Evolutionary conservation across 164 flowering plant species (phyloP), one percentile per base, ranked within the genome.

Genomic region (Vitis cinerea): DNA sequence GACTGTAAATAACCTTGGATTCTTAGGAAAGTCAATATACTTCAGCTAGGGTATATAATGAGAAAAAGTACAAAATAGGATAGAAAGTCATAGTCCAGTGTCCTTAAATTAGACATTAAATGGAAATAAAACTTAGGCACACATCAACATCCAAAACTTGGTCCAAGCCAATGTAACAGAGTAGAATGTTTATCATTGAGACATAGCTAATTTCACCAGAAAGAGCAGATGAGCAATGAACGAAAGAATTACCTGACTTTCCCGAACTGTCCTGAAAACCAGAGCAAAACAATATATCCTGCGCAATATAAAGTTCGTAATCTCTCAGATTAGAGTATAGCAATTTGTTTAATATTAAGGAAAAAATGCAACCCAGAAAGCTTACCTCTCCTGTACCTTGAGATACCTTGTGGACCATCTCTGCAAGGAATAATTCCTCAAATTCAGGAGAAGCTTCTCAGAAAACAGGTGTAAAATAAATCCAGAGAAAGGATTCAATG

Each of bases 231-330:
- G 31, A 63, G 23, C 55, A 55, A n/a, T 19, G 10, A 16, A 53
- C 44, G 14, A n/a, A 64, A 30, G n/a, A 64, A 17, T 63, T 80
- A 88, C 97, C 91, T 78, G 90, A 75, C 59, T 75, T 80, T 61
- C 77, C 80, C 9, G 79, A 71, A 50, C 64, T 82, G 62, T 84
- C 83, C 47, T 81, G 80, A 53, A 86, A 80, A 60, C 81, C 84
- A 59, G 92, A 77, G 81, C 84, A 74, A 63, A 88, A 79, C 58
- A 81, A 65, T 9, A 87, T 50, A 67, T 86, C 85, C 94, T 91
- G 88, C 27, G 2, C 84, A 83, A 59, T 10, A 8, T 9, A 27
- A 69, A 64, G 23, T 44, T 66, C 3, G 55, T 5, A 50, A 50
- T 29, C 23, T 2, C 19, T 57, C 29, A 71, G 31, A 12, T 14